Base-by-base conservation (phyloP, 2,329 filamentous ascomycete species). In the Hymenoscyphus repandus region DNA sequence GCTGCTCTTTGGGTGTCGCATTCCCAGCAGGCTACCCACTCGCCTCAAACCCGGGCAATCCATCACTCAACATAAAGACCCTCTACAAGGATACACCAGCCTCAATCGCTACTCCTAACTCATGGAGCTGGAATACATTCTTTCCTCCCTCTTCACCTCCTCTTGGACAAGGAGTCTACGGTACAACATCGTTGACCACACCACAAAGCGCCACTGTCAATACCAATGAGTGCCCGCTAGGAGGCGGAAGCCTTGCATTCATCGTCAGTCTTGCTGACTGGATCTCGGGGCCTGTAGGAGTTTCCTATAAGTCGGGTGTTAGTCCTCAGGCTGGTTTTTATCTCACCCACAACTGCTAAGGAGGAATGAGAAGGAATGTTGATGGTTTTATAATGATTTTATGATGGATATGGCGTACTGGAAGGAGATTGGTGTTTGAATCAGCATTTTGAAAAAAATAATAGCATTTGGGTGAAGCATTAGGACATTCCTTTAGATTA, bases 161-260 rank as follows among this genome's bases (percentile, higher is more conserved):
- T 1, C 11, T 48, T 22, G 51, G 53, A 3, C 42, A 50, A 17
- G 81, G 81, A 7, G 77, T 85, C 6, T 59, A 59, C 34, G 58
- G 55, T 5, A 56, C 55, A 2, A 45, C 54, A 0, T 55, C 20
- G 11, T 31, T 56, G 11, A 33, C 18, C 10, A 17, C 47, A 3
- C 54, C 54, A 30, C 33, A 45, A 30, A 49, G 41, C 1, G 12
- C 48, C 1, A 45, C 47, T 1, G 54, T 61, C 30, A 61, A 61
- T 33, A 51, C 44, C 22, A 51, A 56, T 6, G 27, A 27, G n/a
- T 61, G 58, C 44, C 52, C 55, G 5, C 6, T 12, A 31, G 45
- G 39, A 7, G 52, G 50, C 22, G 51, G 47, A 18, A 53, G 47
- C 17, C 32, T 58, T 9, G 57, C 53, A 2, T 61, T 57, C 38